These are phyloP conservation scores for Gentiana straminea DNA, from an alignment of 257 asterid genomes.

Conservation along the genomic window DNA sequence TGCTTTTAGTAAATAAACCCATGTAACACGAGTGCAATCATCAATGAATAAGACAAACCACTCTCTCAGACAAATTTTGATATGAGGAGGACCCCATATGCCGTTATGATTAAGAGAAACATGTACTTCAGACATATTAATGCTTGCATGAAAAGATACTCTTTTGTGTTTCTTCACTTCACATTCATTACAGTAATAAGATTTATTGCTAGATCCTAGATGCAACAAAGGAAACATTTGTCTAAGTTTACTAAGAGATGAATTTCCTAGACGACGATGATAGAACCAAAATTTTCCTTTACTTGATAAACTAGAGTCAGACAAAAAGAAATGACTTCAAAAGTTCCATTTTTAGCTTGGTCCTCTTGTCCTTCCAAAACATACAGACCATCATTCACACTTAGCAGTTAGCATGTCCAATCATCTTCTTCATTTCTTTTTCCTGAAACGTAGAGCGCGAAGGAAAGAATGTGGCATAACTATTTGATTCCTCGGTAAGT, in stretches of 20 bases:
- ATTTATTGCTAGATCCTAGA: not conserved
- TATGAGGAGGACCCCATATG: not conserved
- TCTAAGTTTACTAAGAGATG: not conserved
- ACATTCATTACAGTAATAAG: constrained; percentile 11
- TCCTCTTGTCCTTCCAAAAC: too few relatives aligned
- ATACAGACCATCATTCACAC: too few relatives aligned
- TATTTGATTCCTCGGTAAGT: too few relatives aligned
- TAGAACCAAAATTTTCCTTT: not conserved
- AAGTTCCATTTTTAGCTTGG: too few relatives aligned
- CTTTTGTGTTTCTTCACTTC: constrained; percentile 7
- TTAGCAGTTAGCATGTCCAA: too few relatives aligned
- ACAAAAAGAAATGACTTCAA: too few relatives aligned
- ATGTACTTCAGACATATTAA: not conserved
- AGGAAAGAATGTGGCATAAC: too few relatives aligned
- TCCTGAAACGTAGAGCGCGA: too few relatives aligned
- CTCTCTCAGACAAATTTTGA: not conserved
- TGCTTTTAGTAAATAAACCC: not conserved
- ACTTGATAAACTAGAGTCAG: not conserved
- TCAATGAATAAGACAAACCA: not conserved
- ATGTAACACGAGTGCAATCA: not conserved
- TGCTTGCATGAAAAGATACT: not conserved
- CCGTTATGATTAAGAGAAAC: not conserved
- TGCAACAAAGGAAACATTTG: constrained; percentile 1
- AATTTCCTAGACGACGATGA: not conserved
- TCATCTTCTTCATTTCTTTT: too few relatives aligned